Evolutionary conservation across 2,329 filamentous ascomycete genomes (phyloP), one percentile per base, ranked within the genome.

Genomic region (Xenosphaeropsis pyriputrescens): DNA sequence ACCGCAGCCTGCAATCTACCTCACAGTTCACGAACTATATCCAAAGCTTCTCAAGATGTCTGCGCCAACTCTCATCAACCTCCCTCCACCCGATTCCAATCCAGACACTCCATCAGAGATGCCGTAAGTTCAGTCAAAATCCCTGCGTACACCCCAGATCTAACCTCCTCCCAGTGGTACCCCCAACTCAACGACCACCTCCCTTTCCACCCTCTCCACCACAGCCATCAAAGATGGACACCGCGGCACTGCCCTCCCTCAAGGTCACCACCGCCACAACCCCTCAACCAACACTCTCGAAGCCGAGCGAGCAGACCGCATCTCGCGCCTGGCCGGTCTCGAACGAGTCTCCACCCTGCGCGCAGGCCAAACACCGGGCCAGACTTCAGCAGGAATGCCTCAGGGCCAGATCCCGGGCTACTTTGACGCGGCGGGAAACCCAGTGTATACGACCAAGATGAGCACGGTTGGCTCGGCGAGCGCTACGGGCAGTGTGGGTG

Each of bases 211-310:
- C 31, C 72, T 96, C 35, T 93, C 85, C 13, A 95, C 89, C 14
- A 91, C 85, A 11, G 89, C 89, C 37, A 94, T 94, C 68, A 94
- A 95, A 61, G 89, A 96, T 56, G 89, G 89, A 49, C 85, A 95
- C 54, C 83, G 85, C 43, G 89, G 89, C 45, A 76, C 86, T 54
- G 69, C 79, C 18, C 73, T 76, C 18, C 70, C 77, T 39, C 66
- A 70, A 40, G 65, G 66, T 43, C 57, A 71, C 50, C 63, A 76
- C 56, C 60, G 75, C 50, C 67, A 72, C 49, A 63, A 70, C 47
- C 59, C 73, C 6, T 80, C 77, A 15, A 72, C 74, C 38, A 80
- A 73, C 47, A 89, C 80, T 50, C 76, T 91, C 43, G 88, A 94
- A 51, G 86, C 86, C 45, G 88, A 94, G 59, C 85, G 88, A 48